Conservation (phyloP, 1,284 basidiomycete genomes). For the Ganoderma lingzhi region DNA sequence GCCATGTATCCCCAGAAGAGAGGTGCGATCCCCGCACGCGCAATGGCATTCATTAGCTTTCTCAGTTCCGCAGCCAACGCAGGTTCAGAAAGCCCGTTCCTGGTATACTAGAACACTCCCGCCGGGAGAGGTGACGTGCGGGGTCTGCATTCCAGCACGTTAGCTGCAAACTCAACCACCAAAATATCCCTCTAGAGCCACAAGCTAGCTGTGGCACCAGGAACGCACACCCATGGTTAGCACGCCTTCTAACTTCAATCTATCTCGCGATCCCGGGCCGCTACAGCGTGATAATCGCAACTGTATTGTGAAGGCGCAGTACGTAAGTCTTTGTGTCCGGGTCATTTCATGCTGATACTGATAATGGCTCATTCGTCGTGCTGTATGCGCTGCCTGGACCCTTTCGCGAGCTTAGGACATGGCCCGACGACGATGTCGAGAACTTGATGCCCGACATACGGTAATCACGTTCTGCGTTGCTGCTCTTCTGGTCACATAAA, state of each 20-base stretch:
- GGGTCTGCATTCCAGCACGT: neutral
- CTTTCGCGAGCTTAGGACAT: neutral
- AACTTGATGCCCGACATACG: neutral
- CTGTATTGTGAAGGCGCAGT: neutral
- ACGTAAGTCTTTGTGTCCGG: neutral
- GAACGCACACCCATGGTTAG: neutral
- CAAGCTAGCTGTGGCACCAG: neutral
- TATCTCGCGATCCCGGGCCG: neutral
- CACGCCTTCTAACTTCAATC: neutral
- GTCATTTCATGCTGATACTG: neutral
- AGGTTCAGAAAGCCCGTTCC: neutral
- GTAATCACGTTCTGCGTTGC: neutral
- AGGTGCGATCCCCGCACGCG: neutral
- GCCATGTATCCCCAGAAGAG: neutral
- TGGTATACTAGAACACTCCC: neutral
- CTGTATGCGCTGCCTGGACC: neutral
- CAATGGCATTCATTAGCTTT: neutral
- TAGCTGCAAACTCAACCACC: neutral
- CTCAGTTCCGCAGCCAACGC: neutral
- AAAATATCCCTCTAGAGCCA: neutral
- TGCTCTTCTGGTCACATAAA: neutral
- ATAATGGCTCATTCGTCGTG: neutral
- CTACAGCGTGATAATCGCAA: neutral
- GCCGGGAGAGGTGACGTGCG: neutral
- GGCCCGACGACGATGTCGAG: neutral